These are phyloP conservation scores for Cornus florida DNA, from an alignment of 148 eudicot genomes.

Conservation along the genomic window DNA sequence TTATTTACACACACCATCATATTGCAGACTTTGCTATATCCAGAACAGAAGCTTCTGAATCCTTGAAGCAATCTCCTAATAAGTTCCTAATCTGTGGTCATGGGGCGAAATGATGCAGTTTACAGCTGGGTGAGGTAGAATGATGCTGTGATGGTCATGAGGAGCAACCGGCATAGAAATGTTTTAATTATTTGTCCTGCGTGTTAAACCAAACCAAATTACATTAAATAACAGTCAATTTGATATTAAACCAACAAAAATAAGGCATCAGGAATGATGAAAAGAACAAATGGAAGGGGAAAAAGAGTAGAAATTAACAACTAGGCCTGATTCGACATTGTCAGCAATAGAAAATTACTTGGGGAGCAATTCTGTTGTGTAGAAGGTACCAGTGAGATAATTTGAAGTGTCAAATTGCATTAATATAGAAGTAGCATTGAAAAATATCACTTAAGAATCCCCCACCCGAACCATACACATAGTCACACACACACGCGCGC, in stretches of 20 bases:
- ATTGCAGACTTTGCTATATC: background rate
- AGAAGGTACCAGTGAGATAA: no score
- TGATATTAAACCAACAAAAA: background rate
- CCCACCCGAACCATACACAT: no score
- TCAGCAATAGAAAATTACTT: background rate
- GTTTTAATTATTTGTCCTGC: slow-evolving; percentile 4
- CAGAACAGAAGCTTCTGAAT: no score
- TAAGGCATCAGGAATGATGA: background rate
- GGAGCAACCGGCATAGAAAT: slow-evolving; percentile 7
- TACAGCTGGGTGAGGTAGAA: background rate
- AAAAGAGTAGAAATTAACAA: background rate
- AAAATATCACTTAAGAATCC: no score
- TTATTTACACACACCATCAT: slow-evolving; percentile 9
- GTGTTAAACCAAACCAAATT: slow-evolving; percentile 7
- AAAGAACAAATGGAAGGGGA: background rate
- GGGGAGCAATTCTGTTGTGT: no score
- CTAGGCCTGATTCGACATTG: background rate
- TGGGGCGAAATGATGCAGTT: background rate
- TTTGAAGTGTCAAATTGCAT: no score
- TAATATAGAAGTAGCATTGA: no score
- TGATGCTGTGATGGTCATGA: background rate
- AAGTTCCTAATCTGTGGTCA: no score
- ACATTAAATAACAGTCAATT: background rate
- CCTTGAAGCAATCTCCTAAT: no score
- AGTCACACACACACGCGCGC: no score